phyloP scores from a whole-genome alignment of 2,329 filamentous ascomycete genomes.

The Berkeleyomyces basicola region DNA sequence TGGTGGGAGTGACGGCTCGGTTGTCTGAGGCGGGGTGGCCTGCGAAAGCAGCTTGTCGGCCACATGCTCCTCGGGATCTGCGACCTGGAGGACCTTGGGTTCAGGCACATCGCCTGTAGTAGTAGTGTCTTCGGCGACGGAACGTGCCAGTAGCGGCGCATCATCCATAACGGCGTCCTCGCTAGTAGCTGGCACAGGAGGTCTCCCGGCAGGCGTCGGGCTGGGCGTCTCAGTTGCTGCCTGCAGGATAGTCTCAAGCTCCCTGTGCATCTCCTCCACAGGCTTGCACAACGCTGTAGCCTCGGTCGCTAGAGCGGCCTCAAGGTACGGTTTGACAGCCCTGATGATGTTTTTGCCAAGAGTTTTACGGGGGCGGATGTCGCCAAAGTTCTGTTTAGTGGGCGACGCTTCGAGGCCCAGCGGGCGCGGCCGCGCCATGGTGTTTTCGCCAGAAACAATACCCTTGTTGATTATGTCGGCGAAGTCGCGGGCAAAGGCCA shows the following conservation, averaged over 20 bases:
- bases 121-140: not conserved
- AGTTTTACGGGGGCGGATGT: constrained; percentile 66
- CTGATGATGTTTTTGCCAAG: constrained; percentile 84
- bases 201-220: not conserved
- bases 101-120: not conserved
- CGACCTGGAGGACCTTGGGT: not conserved
- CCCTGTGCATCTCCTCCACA: constrained; percentile 51
- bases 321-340: constrained; percentile 59
- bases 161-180: constrained; percentile 15
- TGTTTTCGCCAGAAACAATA: constrained; percentile 29
- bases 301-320: constrained; percentile 62
- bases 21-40: constrained; percentile 8
- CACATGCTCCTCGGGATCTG: not conserved
- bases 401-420: constrained; percentile 31
- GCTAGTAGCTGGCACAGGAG: not conserved
- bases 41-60: not conserved
- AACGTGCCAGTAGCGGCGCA: constrained; percentile 1
- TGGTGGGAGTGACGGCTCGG: not conserved
- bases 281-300: constrained; percentile 60
- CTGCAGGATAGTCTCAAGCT: constrained; percentile 59
- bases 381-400: constrained; percentile 37
- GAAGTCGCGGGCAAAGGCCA: constrained; percentile 40
- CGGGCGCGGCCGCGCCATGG: constrained; percentile 16
- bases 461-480: constrained; percentile 35
- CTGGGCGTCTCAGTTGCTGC: constrained; percentile 37